These are phyloP conservation scores for Magnolia sinica DNA, from an alignment of 164 flowering plant genomes.

Conservation along the genomic window DNA sequence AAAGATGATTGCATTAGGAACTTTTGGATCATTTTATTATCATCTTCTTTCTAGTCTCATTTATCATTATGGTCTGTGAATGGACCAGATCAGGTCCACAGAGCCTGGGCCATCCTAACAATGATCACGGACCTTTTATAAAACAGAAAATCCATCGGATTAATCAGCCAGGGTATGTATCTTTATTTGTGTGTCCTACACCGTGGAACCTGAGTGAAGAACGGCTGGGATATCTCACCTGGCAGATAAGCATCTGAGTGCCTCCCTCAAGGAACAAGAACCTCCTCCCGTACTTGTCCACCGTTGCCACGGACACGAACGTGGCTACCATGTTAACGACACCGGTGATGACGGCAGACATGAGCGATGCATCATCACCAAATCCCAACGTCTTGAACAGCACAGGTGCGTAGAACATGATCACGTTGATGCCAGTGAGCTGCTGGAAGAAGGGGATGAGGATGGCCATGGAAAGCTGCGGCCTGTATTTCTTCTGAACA, in stretches of 20 bases:
- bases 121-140: too few species aligned
- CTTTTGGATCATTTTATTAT: too few species aligned
- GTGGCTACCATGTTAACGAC: constrained; percentile 21
- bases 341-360: constrained; percentile 26
- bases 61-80: too few species aligned
- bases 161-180: too few species aligned
- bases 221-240: not conserved
- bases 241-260: constrained; percentile 21
- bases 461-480: constrained; percentile 20
- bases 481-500: constrained; percentile 20
- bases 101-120: too few species aligned
- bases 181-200: too few species aligned
- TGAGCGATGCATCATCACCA: constrained; percentile 20
- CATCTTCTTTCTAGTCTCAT: too few species aligned
- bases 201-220: too few species aligned
- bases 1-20: not conserved
- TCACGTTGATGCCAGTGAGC: constrained; percentile 25
- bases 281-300: constrained; percentile 22
- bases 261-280: constrained; percentile 24
- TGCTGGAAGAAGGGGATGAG: constrained; percentile 24
- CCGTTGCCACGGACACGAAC: constrained; percentile 17
- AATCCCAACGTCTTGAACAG: constrained; percentile 27
- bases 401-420: constrained; percentile 29
- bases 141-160: not conserved
- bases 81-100: too few species aligned